Base-by-base conservation (phyloP, 2,329 filamentous ascomycete genomes). In the Tolypocladium ovalisporum region DNA sequence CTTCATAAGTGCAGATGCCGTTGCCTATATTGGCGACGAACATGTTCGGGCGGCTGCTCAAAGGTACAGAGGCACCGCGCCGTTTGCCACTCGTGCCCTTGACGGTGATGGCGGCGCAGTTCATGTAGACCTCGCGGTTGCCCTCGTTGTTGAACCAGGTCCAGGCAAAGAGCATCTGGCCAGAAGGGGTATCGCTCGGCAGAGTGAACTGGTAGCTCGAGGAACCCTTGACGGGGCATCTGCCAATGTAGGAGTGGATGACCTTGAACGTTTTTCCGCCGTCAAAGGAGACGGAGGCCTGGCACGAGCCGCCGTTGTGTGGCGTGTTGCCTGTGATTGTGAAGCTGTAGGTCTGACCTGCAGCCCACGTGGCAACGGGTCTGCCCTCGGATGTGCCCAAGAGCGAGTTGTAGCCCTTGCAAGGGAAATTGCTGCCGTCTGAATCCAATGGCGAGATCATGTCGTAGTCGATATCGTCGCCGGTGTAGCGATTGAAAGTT, bases 51-150 rank as follows among this genome's bases (percentile, higher is more conserved):
- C 87, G 82, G 49, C 70, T 68, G 58, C 75, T 73, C 68, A 89
- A 83, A 54, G 75, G 55, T 6, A 44, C 57, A 4, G 62, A 36
- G 34, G 63, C 59, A 13, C 57, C 59, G 37, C 61, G 62, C 54
- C 72, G 70, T 66, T 72, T 71, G 7, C 62, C 64, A 55, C 67
- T 65, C 53, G 70, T 68, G 27, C 71, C 70, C 56, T 69, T 71
- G 67, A 91, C 84, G 60, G 80, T 83, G 64, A 92, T 80, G 55
- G 81, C 77, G 10, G 89, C 88, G 67, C 89, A 94, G 73, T 90
- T 90, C 86, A 90, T 90, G 79, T 94, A 94, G 81, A 88, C 89
- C 70, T 93, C 89, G 53, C 89, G 80, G 73, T 91, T 91, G 29
- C 89, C 88, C 42, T 87, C 72, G 62, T 84, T 76, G 76, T 90